Evolutionary conservation across 768 basidiomycete species (phyloP), one percentile per base, ranked within the genome.

Genomic region (Tricholoma saponaceum): DNA sequence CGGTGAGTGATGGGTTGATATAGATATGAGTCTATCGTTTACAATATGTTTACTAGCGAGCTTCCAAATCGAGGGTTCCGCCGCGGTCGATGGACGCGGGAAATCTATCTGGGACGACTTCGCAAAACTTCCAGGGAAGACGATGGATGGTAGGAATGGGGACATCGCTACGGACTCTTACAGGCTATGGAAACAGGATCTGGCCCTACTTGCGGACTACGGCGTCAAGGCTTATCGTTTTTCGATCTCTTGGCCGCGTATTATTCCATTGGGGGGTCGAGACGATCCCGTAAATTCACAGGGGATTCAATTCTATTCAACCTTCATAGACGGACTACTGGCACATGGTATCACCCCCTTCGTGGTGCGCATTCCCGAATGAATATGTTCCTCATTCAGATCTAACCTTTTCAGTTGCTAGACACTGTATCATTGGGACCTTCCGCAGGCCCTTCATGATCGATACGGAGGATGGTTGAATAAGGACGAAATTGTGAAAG

Each of bases 351-450:
- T 90, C 65, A 79, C 75, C 1, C 86, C 86, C 7, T 89, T 89
- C 62, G 83, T 86, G 53, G 83, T 79, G 39, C 33, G 43, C 51
- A 18, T 13, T 14, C 23, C 44, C 10, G n/a, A 9, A 18, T 41
- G n/a, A 6, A 41, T 25, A 25, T 47, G 32, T 25, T 14, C 50
- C 8, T 22, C 39, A 9, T 4, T 18, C 52, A n/a, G 41, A 53
- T 33, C 53, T 47, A 47, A 55, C 20, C 35, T 49, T 58, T 4
- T 18, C 23, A n/a, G 20, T 39, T 54, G 54, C 9, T 60, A 88
- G 84, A 89, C 85, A 0, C 70, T 89, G 33, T 87, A 87, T 65
- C 87, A 86, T 68, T 91, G 89, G 90, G 89, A 91, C 66, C 79
- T 90, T 9, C 90, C 90, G 9, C 85, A 88, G 65, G 83, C 72